These are phyloP conservation scores for Sporobolus alterniflorus DNA, from an alignment of 202 grass and related monocot genomes.

Conservation along the genomic window DNA sequence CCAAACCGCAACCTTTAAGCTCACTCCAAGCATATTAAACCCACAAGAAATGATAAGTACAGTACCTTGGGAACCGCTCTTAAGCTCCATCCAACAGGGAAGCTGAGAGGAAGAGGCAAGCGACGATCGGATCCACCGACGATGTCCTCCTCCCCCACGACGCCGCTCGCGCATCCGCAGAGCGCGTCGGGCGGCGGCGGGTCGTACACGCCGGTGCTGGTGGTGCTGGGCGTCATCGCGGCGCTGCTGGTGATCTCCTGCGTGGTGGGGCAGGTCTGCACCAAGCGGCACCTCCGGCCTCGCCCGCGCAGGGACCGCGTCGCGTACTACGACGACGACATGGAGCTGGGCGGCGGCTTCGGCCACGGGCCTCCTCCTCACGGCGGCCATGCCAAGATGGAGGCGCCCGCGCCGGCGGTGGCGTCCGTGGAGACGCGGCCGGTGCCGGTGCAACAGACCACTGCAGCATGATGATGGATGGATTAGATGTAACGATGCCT, in stretches of 20 bases:
- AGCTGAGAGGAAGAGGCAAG: background rate
- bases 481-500: background rate
- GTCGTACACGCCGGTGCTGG: constrained; percentile 67
- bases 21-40: constrained; percentile 48
- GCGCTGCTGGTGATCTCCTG: constrained; percentile 66
- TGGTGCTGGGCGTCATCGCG: constrained; percentile 74
- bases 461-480: background rate
- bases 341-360: constrained; percentile 51
- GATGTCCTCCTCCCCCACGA: constrained; percentile 33
- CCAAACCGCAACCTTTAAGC: constrained; percentile 25
- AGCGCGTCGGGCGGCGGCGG: constrained; percentile 13
- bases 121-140: background rate
- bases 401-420: constrained; percentile 3
- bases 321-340: constrained; percentile 54
- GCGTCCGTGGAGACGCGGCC: background rate
- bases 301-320: constrained; percentile 70
- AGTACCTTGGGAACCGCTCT: constrained; percentile 7
- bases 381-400: constrained; percentile 31
- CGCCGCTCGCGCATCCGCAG: constrained; percentile 25
- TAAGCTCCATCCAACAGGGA: background rate
- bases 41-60: background rate
- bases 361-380: background rate
- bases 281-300: constrained; percentile 63
- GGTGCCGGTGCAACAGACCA: background rate
- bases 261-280: constrained; percentile 65